Evolutionary conservation across 352 stramenopile genomes (phyloP).

Genomic region (Pythium chondricola): DNA sequence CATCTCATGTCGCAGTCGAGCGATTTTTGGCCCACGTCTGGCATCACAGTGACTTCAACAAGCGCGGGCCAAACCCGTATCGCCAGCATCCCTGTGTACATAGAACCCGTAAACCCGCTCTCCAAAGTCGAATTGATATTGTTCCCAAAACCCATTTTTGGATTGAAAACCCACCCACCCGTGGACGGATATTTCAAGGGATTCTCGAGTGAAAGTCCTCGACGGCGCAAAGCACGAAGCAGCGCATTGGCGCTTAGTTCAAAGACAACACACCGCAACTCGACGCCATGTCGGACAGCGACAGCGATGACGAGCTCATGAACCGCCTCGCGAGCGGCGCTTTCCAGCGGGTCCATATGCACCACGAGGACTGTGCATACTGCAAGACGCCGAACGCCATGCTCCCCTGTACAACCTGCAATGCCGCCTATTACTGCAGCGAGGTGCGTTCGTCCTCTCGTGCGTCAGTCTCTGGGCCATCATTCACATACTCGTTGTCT

Average conservation of each 20-base stretch:
- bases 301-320: constrained; percentile 88
- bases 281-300: constrained; percentile 52
- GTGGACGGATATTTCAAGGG: constrained; percentile 15
- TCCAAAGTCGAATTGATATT: too few relatives aligned
- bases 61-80: neutral
- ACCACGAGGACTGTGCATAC: constrained; percentile 67
- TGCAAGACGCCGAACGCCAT: constrained; percentile 49
- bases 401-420: constrained; percentile 61
- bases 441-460: constrained; percentile 31
- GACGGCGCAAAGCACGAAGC: neutral
- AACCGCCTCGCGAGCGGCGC: constrained; percentile 42
- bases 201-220: constrained; percentile 9
- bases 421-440: constrained; percentile 63
- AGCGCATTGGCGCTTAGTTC: neutral
- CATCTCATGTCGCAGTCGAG: neutral
- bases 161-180: constrained; percentile 15
- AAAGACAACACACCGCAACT: neutral
- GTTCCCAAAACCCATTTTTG: too few relatives aligned
- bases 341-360: constrained; percentile 20
- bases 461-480: neutral
- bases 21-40: neutral
- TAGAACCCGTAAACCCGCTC: neutral
- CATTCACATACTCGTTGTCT: neutral
- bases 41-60: constrained; percentile 1
- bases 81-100: neutral